phyloP scores from a whole-genome alignment of 768 basidiomycete genomes.

The Agrocybe pediades region DNA sequence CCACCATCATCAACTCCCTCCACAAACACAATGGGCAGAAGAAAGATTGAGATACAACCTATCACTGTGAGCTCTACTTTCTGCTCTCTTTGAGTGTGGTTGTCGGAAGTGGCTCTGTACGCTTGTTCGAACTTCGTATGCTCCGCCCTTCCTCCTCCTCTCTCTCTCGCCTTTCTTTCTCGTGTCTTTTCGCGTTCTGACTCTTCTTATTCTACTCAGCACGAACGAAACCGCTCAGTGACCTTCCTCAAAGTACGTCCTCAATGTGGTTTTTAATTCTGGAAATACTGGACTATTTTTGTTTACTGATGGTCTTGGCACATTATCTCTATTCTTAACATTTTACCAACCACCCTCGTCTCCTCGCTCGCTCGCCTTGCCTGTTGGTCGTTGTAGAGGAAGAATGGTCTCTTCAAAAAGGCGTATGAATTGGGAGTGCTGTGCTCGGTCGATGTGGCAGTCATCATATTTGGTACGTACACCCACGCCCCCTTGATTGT shows the following conservation, averaged over 20 bases:
- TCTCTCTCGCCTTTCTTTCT: neutral
- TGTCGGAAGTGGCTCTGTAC: neutral
- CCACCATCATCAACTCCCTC: neutral
- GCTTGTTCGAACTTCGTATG: too few relatives aligned
- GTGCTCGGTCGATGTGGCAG: constrained; percentile 74
- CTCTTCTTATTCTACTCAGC: constrained; percentile 36
- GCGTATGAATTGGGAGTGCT: constrained; percentile 79
- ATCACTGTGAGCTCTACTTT: constrained; percentile 55
- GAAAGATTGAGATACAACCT: constrained; percentile 79
- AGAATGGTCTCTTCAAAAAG: constrained; percentile 79
- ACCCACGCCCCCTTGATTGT: too few relatives aligned
- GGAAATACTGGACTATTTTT: constrained; percentile 23
- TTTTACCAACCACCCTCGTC: constrained; percentile 2
- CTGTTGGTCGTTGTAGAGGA: constrained; percentile 43
- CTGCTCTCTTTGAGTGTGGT: neutral
- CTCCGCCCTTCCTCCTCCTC: neutral
- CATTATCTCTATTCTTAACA: constrained; percentile 25
- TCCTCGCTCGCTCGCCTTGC: constrained; percentile 1
- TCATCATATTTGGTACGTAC: constrained; percentile 68
- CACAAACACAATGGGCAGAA: constrained; percentile 51
- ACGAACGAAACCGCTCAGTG: constrained; percentile 75
- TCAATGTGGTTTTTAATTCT: constrained; percentile 1
- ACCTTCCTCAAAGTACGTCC: constrained; percentile 69
- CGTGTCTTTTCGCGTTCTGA: constrained; percentile 3
- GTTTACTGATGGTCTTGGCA: constrained; percentile 25